Evolutionary conservation across 2,329 filamentous ascomycete genomes (phyloP), one percentile per base, ranked within the genome.

Genomic region (Pseudogymnoascus sp.): DNA sequence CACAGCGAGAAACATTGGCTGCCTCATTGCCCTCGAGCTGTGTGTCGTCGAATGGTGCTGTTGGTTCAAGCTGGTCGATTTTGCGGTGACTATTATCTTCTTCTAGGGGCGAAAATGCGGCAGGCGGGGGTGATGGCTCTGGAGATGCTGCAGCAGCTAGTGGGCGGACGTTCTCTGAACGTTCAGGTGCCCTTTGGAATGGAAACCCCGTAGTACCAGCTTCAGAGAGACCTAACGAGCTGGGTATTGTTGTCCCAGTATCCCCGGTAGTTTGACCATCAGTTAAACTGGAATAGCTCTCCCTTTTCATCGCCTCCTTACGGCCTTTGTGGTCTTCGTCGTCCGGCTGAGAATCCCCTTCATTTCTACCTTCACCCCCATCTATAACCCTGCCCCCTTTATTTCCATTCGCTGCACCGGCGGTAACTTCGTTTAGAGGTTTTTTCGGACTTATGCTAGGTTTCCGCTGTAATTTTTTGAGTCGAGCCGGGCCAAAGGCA

Each of bases 401-500:
- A 13, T 61, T 42, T 19, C 59, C 33, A 38, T 61, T 61, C 17
- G 10, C 50, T 33, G 50, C 28, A 19, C 15, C 21, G 28, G 28
- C n/a, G 1, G 50, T 21, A 28, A 17, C 31, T 26, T 61, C 19
- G 33, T 13, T 28, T 15, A 35, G 17, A 33, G 59, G 21, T 3
- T 31, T 26, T 6, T 38, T 40, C 3, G 13, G 23, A 31, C 19
- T 60, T 59, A 17, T 44, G n/a, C 21, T 59, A 5, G 19, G 5
- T 8, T 21, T 60, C 5, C 19, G 28, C 15, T 4, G 26, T 53
- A 42, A 11, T 3, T 19, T 40, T 42, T 40, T 61, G 35, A 38
- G 38, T 26, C 38, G 59, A 31, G 79, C 74, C 33, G 80, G 78
- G 21, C 78, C 76, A 15, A 95, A 78, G 15, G 79, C 77, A 47